Percentiles rank a stretch among this genome's conserved stretches.
phyloP scores from a whole-genome alignment of 2,329 filamentous ascomycete genomes.

The Elsinoe australis region DNA sequence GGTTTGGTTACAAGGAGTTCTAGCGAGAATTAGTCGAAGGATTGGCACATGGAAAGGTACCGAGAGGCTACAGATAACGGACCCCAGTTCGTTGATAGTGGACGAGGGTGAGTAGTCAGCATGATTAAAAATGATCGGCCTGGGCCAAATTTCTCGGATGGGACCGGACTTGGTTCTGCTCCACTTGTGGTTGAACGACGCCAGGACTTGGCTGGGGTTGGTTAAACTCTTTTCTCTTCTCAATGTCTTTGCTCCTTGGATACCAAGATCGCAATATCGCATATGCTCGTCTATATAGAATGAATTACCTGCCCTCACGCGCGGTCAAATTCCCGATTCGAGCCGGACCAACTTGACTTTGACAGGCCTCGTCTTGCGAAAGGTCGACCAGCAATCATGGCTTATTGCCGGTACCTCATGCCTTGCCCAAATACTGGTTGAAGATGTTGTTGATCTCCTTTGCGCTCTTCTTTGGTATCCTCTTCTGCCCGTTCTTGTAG shows the following conservation, averaged over 20 bases:
- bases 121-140: constrained; percentile 14
- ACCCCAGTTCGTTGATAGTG: background rate
- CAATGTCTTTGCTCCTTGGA: no score
- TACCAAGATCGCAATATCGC: constrained; percentile 7
- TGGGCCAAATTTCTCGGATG: background rate
- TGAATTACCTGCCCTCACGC: background rate
- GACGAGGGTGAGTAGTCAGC: background rate
- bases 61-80: constrained; percentile 10
- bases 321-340: no score
- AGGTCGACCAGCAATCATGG: background rate
- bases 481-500: constrained; percentile 69
- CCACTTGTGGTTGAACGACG: no score
- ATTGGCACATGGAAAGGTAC: constrained; percentile 1
- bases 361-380: background rate
- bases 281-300: background rate
- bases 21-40: background rate
- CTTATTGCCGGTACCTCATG: background rate
- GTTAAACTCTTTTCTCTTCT: no score
- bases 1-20: background rate
- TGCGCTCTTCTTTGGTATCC: constrained; percentile 78
- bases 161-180: no score
- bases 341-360: no score
- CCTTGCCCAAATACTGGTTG: constrained; percentile 32
- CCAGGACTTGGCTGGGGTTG: no score
- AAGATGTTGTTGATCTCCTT: constrained; percentile 63